phyloP scores from a whole-genome alignment of 2,329 filamentous ascomycete species.

The Fusarium mangiferae region DNA sequence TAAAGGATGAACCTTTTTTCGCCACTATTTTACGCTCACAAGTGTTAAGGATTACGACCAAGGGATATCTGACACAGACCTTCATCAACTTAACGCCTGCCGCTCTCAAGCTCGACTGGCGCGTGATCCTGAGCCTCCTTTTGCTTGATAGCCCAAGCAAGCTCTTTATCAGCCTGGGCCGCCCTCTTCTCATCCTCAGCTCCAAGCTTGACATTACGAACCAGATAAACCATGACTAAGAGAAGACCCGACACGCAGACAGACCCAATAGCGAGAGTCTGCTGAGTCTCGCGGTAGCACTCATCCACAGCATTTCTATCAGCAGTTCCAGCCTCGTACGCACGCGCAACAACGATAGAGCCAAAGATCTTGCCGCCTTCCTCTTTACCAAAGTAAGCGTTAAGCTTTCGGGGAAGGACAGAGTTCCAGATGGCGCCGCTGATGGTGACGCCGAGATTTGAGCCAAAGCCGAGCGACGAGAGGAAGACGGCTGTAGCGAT shows the following conservation, averaged over 20 bases:
- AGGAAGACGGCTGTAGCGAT: slow-evolving; percentile 31
- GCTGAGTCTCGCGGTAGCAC: slow-evolving; percentile 27
- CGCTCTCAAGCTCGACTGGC: not conserved
- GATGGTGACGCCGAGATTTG: slow-evolving; percentile 26
- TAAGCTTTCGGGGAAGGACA: slow-evolving; percentile 15
- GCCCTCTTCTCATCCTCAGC: slow-evolving; percentile 29
- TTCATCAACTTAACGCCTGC: not conserved
- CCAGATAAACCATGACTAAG: slow-evolving; percentile 1
- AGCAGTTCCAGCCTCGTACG: slow-evolving; percentile 7
- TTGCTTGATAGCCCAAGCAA: slow-evolving; percentile 32
- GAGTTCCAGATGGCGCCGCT: slow-evolving; percentile 37
- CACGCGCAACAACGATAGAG: slow-evolving; percentile 21
- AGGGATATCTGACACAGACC: not conserved
- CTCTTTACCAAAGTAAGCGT: slow-evolving; percentile 2
- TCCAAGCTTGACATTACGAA: slow-evolving; percentile 18
- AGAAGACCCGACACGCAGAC: slow-evolving; percentile 18
- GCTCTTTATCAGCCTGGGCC: slow-evolving; percentile 21
- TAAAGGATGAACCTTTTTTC: not conserved
- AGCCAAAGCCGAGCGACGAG: slow-evolving; percentile 23
- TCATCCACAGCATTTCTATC: slow-evolving; percentile 15
- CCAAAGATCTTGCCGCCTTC: slow-evolving; percentile 26
- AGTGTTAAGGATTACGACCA: too few species aligned
- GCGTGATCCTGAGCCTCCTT: not conserved
- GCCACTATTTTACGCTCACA: too few species aligned
- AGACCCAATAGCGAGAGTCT: slow-evolving; percentile 28